Base-by-base conservation (phyloP, 2,329 filamentous ascomycete species). In the Colletotrichum tabaci region DNA sequence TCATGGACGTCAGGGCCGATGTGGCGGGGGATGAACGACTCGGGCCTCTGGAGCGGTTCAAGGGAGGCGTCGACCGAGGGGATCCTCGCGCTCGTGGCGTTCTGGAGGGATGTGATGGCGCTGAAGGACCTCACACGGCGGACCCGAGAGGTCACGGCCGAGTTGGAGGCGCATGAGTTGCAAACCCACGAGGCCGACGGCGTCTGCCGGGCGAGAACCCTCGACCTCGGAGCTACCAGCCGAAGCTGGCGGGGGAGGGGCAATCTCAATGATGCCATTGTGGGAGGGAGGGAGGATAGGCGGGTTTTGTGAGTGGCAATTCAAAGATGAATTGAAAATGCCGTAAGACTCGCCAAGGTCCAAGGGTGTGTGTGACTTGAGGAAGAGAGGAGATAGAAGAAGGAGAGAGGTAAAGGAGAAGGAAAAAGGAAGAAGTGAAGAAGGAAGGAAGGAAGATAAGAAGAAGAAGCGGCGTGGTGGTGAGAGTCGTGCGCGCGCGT, bases 1-100 rank as follows among this genome's bases (percentile, higher is more conserved):
- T 93, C 91, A 55, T 87, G 84, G 44, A 91, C 87, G 62, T 92
- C 91, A 4, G 95, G 95, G 1, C 95, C 95, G 83, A 98, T 97
- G 83, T 98, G 96, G 60, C 96, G 91, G 70, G 92, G 88, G 66
- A 93, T 87, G 78, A 98, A 97, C 50, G 90, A 89, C 78, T 92
- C 90, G 68, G 90, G 84, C 21, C 66, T 71, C 58, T 72, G 69
- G 46, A 74, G 72, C 23, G 68, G 73, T 56, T 74, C 72, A 66
- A 74, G 68, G 57, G 72, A 74, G 50, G 67, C 49, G 47, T 74
- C 73, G 26, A 62, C 61, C 12, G 71, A 70, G 21, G 46, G 52
- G n/a, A 16, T 55, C 60, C 40, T 69, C n/a, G 50, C 46, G 35
- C 66, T 61, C 12, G 66, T 72, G n/a, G 69, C 69, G 52, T 72